Percentiles rank a stretch among this genome's conserved stretches.
These are phyloP conservation scores for Heterotrichella gracilis DNA, from an alignment of 352 stramenopile genomes.

Conservation along the genomic window DNA sequence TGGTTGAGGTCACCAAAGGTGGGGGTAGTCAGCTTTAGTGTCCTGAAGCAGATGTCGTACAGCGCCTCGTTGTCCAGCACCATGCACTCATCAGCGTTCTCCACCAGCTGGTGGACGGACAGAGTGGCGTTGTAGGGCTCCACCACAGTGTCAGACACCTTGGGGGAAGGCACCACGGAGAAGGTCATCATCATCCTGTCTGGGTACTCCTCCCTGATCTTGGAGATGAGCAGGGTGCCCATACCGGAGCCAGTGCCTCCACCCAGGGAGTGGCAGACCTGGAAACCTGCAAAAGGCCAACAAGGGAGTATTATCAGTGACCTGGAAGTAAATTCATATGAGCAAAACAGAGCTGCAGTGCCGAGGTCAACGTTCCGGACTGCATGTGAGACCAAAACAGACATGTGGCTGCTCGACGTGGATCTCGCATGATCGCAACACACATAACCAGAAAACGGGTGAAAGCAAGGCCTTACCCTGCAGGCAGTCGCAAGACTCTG, in stretches of 20 bases:
- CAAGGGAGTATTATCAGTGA: no score
- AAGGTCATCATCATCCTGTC: slow-evolving; percentile 97
- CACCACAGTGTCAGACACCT: slow-evolving; percentile 89
- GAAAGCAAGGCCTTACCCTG: no score
- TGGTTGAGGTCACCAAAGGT: slow-evolving; percentile 95
- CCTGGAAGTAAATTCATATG: slow-evolving; percentile 94
- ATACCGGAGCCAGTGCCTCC: slow-evolving; percentile 89
- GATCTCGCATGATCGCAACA: no score
- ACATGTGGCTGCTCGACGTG: no score
- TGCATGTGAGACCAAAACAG: no score
- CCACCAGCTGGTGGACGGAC: slow-evolving; percentile 89
- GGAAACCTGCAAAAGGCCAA: slow-evolving; percentile 61
- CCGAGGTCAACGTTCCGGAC: no score
- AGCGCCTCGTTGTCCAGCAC: slow-evolving; percentile 96
- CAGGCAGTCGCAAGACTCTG: slow-evolving; percentile 81
- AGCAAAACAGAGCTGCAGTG: no score
- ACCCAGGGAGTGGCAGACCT: slow-evolving; percentile 94
- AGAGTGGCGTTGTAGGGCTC: slow-evolving; percentile 97
- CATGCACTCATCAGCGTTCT: slow-evolving; percentile 97
- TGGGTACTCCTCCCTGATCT: slow-evolving; percentile 34
- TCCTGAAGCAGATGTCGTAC: slow-evolving; percentile 99
- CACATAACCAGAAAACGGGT: no score
- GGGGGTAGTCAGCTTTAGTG: slow-evolving; percentile 84
- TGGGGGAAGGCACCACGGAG: slow-evolving; percentile 72
- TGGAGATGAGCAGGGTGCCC: slow-evolving; percentile 88